Conservation (phyloP, 2,329 filamentous ascomycete genomes). For the Colletotrichum lupini region DNA sequence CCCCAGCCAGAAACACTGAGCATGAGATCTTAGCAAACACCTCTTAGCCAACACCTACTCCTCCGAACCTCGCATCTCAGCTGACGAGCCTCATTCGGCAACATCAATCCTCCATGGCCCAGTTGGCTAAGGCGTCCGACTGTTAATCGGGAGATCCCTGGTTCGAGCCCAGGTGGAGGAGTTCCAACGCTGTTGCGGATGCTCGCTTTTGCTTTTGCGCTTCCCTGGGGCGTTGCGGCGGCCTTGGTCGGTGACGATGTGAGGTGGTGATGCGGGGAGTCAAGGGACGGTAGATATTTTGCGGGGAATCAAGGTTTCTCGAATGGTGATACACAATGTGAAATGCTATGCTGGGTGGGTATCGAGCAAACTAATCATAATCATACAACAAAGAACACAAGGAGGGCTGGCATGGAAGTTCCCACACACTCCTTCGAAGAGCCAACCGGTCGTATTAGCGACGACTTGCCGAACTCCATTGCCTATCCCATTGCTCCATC, state of each 20-base stretch:
- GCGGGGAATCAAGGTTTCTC: background rate
- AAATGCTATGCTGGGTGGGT: background rate
- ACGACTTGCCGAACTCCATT: slow-evolving; percentile 14
- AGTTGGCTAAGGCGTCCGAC: slow-evolving; percentile 12
- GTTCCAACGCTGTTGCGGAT: background rate
- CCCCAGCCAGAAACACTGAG: background rate
- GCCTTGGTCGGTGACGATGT: background rate
- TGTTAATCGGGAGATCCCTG: slow-evolving; percentile 7
- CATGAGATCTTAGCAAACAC: background rate
- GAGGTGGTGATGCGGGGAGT: background rate
- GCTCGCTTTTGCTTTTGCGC: background rate
- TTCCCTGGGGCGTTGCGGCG: background rate
- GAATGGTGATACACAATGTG: background rate
- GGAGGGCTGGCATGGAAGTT: background rate
- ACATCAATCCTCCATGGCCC: background rate
- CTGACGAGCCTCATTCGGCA: background rate
- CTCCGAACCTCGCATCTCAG: background rate
- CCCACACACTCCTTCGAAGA: background rate
- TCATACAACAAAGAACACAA: background rate
- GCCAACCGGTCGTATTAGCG: background rate
- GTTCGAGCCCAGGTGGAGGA: background rate
- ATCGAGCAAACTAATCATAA: background rate
- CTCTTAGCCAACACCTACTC: background rate
- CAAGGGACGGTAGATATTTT: background rate
- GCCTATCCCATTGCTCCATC: slow-evolving; percentile 9